Evolutionary conservation across 1,284 basidiomycete genomes (phyloP), one percentile per base, ranked within the genome.

Genomic region (Ustilago cynodontis): DNA sequence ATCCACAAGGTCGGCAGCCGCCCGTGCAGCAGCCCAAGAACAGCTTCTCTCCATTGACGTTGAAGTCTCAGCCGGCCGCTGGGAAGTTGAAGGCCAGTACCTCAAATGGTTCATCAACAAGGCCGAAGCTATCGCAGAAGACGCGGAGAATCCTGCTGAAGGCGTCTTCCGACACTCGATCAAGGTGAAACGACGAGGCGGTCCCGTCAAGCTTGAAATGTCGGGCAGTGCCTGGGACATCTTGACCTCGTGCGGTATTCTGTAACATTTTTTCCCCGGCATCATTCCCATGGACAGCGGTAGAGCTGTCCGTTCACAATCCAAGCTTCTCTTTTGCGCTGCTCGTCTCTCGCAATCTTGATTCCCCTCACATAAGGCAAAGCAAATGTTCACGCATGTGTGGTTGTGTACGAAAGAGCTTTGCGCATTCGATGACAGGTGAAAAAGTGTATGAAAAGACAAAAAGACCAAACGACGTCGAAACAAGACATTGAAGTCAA

Each of bases 31-130:
- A 10, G 57, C 43, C 16, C 10, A 20, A 14, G 58, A 68, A n/a
- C 59, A 65, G 20, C 71, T 74, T 6, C 69, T 81, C 1, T 55
- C 66, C 6, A 88, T 91, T 10, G 85, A 87, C 13, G 81, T 84
- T 14, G 52, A 79, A 22, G 90, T 91, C 1, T 92, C 92, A 3
- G 88, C 88, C 1, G 95, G 95, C 1, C 84, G 88, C 41, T 93
- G 90, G 88, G 88, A 89, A 68, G 87, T 93, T 9, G 88, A 90
- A 9, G 93, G 93, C 2, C 89, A 90, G 87, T 89, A 87, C 39
- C 85, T 98, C 59, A 89, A 89, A 77, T 98, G 95, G 95, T 94
- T 91, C 89, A 95, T 97, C 24, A 62, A 54, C 57, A 71, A 60
- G 35, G 54, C 67, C 16, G 60, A 75, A 29, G 72, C 72, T 16